These are phyloP conservation scores for Trichophyton schoenleinii DNA, from an alignment of 2,329 filamentous ascomycete genomes.

Conservation along the genomic window DNA sequence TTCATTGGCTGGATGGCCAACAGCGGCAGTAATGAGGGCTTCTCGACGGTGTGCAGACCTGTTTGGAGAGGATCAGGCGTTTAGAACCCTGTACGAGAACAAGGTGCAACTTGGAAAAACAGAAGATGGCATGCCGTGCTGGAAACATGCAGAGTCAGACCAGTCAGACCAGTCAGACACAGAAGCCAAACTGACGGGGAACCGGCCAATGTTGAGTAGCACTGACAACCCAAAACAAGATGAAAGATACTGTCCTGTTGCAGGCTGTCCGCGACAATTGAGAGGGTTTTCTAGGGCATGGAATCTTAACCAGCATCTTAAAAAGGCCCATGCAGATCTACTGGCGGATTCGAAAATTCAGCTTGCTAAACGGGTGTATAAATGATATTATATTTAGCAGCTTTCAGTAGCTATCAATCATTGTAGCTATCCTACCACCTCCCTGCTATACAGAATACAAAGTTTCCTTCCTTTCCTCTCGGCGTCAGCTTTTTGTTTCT, in stretches of 20 bases:
- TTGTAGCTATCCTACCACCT: not conserved
- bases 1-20: slow-evolving; percentile 57
- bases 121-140: slow-evolving; percentile 12
- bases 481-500: not conserved
- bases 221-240: slow-evolving; percentile 8
- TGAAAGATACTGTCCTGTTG: slow-evolving; percentile 23
- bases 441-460: not conserved
- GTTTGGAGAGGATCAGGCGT: slow-evolving; percentile 59
- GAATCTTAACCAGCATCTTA: slow-evolving; percentile 28
- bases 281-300: slow-evolving; percentile 25
- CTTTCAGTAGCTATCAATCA: not conserved
- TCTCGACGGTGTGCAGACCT: slow-evolving; percentile 61
- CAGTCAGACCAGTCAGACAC: slow-evolving; percentile 15
- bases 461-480: not conserved
- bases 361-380: not conserved
- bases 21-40: slow-evolving; percentile 52
- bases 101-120: slow-evolving; percentile 13
- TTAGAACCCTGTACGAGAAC: slow-evolving; percentile 44
- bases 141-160: slow-evolving; percentile 21
- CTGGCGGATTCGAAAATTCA: not conserved
- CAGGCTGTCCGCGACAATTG: slow-evolving; percentile 18
- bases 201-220: not conserved
- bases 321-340: slow-evolving; percentile 20
- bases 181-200: slow-evolving; percentile 1
- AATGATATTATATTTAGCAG: not conserved